Evolutionary conservation across 2,329 filamentous ascomycete genomes (phyloP), one percentile per base, ranked within the genome.

Genomic region (Zymoseptoria passerinii): DNA sequence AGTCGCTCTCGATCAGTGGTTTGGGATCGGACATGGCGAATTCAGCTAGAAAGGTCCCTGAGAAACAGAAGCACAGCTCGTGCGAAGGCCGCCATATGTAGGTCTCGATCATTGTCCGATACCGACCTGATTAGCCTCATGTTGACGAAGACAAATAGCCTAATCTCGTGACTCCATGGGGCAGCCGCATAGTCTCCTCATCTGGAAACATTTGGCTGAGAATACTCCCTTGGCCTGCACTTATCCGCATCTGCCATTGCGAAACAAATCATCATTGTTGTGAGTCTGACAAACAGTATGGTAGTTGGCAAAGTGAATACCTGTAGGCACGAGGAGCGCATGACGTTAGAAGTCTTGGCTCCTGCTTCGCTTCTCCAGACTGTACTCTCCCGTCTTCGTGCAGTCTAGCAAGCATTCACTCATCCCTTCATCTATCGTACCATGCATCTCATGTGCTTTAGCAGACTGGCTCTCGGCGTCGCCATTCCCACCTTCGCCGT

Each of bases 1-100:
- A 92, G 69, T 90, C 77, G 73, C 88, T 81, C n/a, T 80, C 85
- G 68, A 91, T 86, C 61, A 91, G 80, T 51, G 87, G 86, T 48
- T 76, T 66, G 76, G 75, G 72, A 67, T 76, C 71, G 20, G 65
- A 53, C 65, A 67, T 66, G 29, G 16, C 58, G n/a, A 16, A 16
- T 44, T n/a, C 13, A n/a, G 7, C 13, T 6, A 16, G 7, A 13
- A 1, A n/a, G 35, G 16, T 13, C 16, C 13, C 35, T 44, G 13
- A 16, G 4, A n/a, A 44, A 3, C 16, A 44, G 35, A 44, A 3
- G 10, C 13, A 13, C 35, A 16, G n/a, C 35, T 4, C 3, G 7
- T 7, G 35, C 35, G 35, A 44, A 16, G 35, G 35, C 5, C 16
- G 35, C 9, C 16, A 44, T 44, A 44, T n/a, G 13, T 44, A 44